A percentile compares a stretch with the other conserved stretches of the same genome.
phyloP scores from a whole-genome alignment of 257 asterid genomes.

The Anisodus tanguticus region DNA sequence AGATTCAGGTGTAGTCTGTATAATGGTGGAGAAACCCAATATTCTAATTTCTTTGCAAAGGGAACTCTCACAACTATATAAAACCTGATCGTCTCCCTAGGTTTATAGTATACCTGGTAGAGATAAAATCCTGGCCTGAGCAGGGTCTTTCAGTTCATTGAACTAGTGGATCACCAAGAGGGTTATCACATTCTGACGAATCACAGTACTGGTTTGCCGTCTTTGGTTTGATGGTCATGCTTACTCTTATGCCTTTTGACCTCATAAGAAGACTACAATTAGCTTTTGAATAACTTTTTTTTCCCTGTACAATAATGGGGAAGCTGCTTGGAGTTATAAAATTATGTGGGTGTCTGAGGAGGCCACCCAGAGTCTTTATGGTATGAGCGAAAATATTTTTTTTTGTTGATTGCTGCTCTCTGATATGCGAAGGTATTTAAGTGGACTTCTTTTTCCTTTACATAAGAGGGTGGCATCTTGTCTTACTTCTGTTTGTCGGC shows the following conservation, averaged over 20 bases:
- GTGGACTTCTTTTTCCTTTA: not conserved
- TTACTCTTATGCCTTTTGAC: slow-evolving; percentile 20
- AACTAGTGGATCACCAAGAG: slow-evolving; percentile 4
- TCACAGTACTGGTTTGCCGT: not conserved
- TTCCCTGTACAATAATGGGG: not conserved
- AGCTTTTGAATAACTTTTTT: slow-evolving; percentile 12
- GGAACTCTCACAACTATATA: slow-evolving; percentile 12
- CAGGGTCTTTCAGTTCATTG: slow-evolving; percentile 2
- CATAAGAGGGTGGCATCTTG: slow-evolving; percentile 20
- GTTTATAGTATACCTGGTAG: not conserved
- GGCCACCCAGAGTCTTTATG: not conserved
- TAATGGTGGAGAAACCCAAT: not conserved
- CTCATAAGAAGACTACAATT: slow-evolving; percentile 1
- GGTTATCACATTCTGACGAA: not conserved
- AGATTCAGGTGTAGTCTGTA: slow-evolving; percentile 12
- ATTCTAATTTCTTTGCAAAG: not conserved
- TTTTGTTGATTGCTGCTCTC: not conserved
- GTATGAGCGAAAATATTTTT: not conserved
- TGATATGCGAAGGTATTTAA: slow-evolving; percentile 8
- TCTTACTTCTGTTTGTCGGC: slow-evolving; percentile 1
- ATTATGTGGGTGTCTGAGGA: slow-evolving; percentile 10
- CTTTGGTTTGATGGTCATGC: slow-evolving; percentile 19
- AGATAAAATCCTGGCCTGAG: slow-evolving; percentile 4
- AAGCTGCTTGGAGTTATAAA: not conserved
- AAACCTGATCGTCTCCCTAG: slow-evolving; percentile 2